Conservation (phyloP, 192 early-diverging fungal genomes). For the Allomyces macrogynus region DNA sequence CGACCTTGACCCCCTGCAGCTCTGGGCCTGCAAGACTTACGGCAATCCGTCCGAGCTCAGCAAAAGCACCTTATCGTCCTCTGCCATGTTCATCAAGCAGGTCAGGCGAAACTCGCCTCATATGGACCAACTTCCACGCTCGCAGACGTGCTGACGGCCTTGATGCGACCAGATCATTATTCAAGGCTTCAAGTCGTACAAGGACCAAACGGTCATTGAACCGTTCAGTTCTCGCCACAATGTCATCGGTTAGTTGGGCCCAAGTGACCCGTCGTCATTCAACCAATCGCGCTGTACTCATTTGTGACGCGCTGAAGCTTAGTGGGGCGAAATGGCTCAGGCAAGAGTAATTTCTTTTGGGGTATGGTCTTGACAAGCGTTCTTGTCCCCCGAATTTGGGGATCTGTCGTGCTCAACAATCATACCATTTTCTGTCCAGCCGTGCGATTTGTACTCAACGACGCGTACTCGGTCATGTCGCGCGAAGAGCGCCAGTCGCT, state of each 20-base stretch:
- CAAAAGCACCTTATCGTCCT: too few species aligned
- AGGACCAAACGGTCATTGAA: slow-evolving; percentile 82
- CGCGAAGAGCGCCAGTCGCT: slow-evolving; percentile 84
- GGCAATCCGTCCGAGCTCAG: too few species aligned
- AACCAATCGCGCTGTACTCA: too few species aligned
- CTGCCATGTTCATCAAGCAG: too few species aligned
- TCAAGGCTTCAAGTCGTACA: slow-evolving; percentile 99
- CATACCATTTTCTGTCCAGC: slow-evolving; percentile 22
- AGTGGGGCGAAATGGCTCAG: slow-evolving; percentile 92
- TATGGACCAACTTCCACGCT: too few species aligned
- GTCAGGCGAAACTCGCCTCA: too few species aligned
- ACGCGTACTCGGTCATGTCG: slow-evolving; percentile 83
- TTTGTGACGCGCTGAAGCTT: neutral
- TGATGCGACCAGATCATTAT: slow-evolving; percentile 50
- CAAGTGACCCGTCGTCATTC: too few species aligned
- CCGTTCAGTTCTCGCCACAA: slow-evolving; percentile 85
- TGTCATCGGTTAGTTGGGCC: slow-evolving; percentile 55
- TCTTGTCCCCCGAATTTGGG: too few species aligned
- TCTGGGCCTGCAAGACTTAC: too few species aligned
- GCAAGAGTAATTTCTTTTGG: slow-evolving; percentile 96
- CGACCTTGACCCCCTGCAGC: too few species aligned
- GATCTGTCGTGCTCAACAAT: too few species aligned
- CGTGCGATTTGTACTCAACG: slow-evolving; percentile 84
- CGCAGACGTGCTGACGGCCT: too few species aligned
- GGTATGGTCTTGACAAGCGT: slow-evolving; percentile 19